Conservation (phyloP, 768 basidiomycete species). For the Agaricus blazei region DNA sequence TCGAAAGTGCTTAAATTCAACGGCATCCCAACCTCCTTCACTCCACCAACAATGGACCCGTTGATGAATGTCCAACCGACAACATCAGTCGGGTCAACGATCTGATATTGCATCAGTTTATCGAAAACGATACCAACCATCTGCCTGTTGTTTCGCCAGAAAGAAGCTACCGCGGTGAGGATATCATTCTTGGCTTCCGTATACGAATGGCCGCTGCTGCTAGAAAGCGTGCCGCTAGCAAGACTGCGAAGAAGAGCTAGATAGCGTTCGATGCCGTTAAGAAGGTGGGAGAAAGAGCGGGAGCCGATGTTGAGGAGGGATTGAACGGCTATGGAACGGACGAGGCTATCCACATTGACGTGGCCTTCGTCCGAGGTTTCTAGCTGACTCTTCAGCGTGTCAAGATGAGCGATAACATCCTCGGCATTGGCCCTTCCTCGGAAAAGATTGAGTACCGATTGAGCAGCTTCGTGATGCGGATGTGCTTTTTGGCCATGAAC, state of each 20-base stretch:
- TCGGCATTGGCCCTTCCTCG: constrained; percentile 78
- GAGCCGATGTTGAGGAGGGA: constrained; percentile 89
- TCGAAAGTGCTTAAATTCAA: constrained; percentile 56
- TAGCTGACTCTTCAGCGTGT: constrained; percentile 60
- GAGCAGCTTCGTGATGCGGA: constrained; percentile 76
- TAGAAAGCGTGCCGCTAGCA: constrained; percentile 41
- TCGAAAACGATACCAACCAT: constrained; percentile 92
- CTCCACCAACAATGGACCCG: constrained; percentile 36
- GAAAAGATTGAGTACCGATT: constrained; percentile 72
- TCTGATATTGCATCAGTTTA: constrained; percentile 98
- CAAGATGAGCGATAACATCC: constrained; percentile 73
- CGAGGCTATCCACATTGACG: constrained; percentile 55
- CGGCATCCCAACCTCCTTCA: constrained; percentile 32
- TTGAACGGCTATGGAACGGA: constrained; percentile 80
- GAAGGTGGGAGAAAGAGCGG: constrained; percentile 94
- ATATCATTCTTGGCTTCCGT: constrained; percentile 65
- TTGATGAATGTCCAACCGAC: constrained; percentile 78
- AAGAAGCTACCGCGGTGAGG: constrained; percentile 62
- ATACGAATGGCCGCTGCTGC: constrained; percentile 31
- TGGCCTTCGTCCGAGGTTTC: constrained; percentile 55
- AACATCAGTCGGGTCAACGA: constrained; percentile 91
- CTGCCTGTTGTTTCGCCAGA: constrained; percentile 84
- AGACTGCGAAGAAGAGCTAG: constrained; percentile 68
- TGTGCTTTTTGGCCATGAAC: constrained; percentile 43
- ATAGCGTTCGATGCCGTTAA: constrained; percentile 96